phyloP scores from a whole-genome alignment of 208 protist species.

The Trypanosoma scelopori region DNA sequence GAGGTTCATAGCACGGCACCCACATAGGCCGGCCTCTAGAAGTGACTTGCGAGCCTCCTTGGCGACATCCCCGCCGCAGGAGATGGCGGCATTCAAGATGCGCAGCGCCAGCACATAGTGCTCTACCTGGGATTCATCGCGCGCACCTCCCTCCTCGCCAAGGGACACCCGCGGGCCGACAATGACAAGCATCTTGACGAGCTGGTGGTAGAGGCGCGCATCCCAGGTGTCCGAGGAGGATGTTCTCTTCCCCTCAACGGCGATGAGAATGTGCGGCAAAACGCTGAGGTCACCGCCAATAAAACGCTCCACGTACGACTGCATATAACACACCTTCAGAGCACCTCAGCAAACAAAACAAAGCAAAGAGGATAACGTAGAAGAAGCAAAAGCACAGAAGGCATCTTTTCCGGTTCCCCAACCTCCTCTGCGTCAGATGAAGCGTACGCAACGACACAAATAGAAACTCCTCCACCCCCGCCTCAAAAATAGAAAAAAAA shows the following conservation, averaged over 20 bases:
- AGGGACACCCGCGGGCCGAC: constrained; percentile 27
- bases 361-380: background rate
- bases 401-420: background rate
- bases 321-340: constrained; percentile 29
- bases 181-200: constrained; percentile 38
- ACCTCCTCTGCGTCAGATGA: too few relatives aligned
- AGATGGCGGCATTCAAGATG: constrained; percentile 34
- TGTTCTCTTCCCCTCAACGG: constrained; percentile 29
- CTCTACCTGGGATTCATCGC: background rate
- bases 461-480: too few relatives aligned
- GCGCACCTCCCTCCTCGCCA: too few relatives aligned
- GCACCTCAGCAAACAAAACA: background rate
- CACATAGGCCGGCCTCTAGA: constrained; percentile 30
- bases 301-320: constrained; percentile 31
- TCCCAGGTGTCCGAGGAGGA: constrained; percentile 2
- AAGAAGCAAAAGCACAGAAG: background rate
- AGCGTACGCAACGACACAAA: too few relatives aligned
- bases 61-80: constrained; percentile 19
- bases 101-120: constrained; percentile 37
- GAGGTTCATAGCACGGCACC: constrained; percentile 44
- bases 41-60: constrained; percentile 27
- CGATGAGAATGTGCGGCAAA: constrained; percentile 39
- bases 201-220: constrained; percentile 12
- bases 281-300: constrained; percentile 36
- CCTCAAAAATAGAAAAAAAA: too few relatives aligned